These are phyloP conservation scores for Boletales sp. DNA, from an alignment of 768 basidiomycete genomes.

Conservation along the genomic window DNA sequence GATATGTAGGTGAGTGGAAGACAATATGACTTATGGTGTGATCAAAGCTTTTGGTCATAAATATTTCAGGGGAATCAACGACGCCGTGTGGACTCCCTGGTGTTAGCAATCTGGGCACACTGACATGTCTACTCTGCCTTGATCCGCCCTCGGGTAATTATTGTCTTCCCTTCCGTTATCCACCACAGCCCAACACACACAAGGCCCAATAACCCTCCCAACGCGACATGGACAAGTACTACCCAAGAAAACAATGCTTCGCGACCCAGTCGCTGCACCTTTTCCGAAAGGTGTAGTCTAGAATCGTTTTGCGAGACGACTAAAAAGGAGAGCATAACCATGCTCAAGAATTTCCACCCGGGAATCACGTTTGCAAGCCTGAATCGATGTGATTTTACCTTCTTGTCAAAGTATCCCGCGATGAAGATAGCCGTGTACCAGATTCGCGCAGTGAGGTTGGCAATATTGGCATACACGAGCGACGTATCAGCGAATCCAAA, in stretches of 20 bases:
- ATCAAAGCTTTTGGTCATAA: too few species aligned
- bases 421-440: conserved; percentile 55
- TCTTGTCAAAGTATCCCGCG: conserved; percentile 41
- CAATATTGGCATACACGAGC: conserved; percentile 74
- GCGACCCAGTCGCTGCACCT: conserved; percentile 13
- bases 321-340: conserved; percentile 21
- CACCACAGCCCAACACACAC: conserved; percentile 28
- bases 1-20: too few species aligned
- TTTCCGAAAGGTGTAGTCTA: conserved; percentile 11
- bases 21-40: too few species aligned
- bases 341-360: conserved; percentile 24
- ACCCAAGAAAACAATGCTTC: conserved; percentile 17
- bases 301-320: conserved; percentile 18
- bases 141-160: conserved; percentile 16
- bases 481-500: conserved; percentile 58
- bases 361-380: conserved; percentile 16
- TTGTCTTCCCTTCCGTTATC: conserved; percentile 23
- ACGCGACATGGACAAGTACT: conserved; percentile 23
- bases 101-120: too few species aligned
- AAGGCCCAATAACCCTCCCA: conserved; percentile 26
- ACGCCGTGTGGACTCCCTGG: too few species aligned
- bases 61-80: too few species aligned
- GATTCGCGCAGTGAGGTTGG: conserved; percentile 62
- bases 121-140: conserved; percentile 18
- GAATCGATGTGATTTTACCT: conserved; percentile 12